Percentiles rank a stretch among this genome's conserved stretches.
These are phyloP conservation scores for Metschnikowia baotianmanensis DNA, from an alignment of 805 yeast species.

Conservation along the genomic window DNA sequence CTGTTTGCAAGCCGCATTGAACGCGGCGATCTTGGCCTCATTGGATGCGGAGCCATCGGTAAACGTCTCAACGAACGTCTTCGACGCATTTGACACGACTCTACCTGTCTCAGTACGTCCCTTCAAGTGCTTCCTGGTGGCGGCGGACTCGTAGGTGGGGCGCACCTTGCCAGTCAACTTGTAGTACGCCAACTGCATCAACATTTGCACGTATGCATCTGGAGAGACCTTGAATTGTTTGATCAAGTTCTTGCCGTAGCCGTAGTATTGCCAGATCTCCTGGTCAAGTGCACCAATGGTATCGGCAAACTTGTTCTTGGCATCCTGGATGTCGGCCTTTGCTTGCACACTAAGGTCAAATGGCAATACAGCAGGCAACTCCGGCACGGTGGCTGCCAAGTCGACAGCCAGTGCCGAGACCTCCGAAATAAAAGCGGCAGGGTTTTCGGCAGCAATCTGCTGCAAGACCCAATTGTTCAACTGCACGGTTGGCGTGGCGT, in stretches of 20 bases:
- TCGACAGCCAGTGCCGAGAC: constrained; percentile 18
- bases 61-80: constrained; percentile 73
- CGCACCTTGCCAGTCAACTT: constrained; percentile 74
- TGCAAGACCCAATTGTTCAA: constrained; percentile 73
- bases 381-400: constrained; percentile 15
- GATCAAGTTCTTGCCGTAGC: constrained; percentile 83
- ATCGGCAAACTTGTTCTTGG: constrained; percentile 53
- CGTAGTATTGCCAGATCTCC: constrained; percentile 74
- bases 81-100: constrained; percentile 70
- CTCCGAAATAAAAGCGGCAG: constrained; percentile 28
- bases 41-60: constrained; percentile 48
- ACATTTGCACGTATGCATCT: constrained; percentile 88
- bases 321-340: constrained; percentile 50
- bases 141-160: constrained; percentile 95
- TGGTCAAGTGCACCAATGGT: constrained; percentile 69
- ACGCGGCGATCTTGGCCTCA: constrained; percentile 60
- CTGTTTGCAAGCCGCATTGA: constrained; percentile 67
- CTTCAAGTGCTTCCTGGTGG: constrained; percentile 81
- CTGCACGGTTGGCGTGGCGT: constrained; percentile 92
- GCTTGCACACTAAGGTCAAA: constrained; percentile 61
- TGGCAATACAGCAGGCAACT: constrained; percentile 30
- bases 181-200: constrained; percentile 87
- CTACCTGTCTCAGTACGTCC: constrained; percentile 97
- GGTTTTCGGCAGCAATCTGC: constrained; percentile 50
- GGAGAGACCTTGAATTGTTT: constrained; percentile 86